Percentiles rank a stretch among this genome's conserved stretches.
phyloP scores from a whole-genome alignment of 371 early-diverging fungal species.

The Mortierella sp. region DNA sequence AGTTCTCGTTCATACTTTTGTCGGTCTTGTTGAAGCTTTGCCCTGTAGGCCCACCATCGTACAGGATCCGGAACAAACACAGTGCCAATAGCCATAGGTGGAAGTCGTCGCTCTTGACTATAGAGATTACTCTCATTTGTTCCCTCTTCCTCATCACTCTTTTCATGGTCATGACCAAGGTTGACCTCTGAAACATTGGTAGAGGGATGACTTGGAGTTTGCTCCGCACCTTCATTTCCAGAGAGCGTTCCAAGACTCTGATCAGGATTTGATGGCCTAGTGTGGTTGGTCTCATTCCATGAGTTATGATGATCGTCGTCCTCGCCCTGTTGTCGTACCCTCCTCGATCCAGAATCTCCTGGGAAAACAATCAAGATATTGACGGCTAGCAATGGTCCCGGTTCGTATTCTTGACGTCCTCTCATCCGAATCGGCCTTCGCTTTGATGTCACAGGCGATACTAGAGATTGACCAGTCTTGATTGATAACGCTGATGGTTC shows the following conservation, averaged over 20 bases:
- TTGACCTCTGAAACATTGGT: not conserved
- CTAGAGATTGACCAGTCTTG: too few species aligned
- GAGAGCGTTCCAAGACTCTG: too few species aligned
- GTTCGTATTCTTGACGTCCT: slow-evolving; percentile 46
- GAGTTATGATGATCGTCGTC: too few species aligned
- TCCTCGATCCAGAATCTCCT: slow-evolving; percentile 32
- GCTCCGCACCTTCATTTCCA: too few species aligned
- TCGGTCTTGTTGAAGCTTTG: slow-evolving; percentile 36
- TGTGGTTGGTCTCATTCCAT: too few species aligned
- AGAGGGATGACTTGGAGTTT: too few species aligned
- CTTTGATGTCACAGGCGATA: too few species aligned
- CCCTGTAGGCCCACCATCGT: slow-evolving; percentile 53
- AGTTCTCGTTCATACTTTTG: slow-evolving; percentile 29
- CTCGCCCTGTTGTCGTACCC: slow-evolving; percentile 38
- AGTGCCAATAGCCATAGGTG: slow-evolving; percentile 52
- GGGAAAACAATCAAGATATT: slow-evolving; percentile 49
- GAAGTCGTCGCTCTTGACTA: slow-evolving; percentile 34
- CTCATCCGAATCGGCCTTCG: slow-evolving; percentile 42
- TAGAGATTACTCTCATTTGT: slow-evolving; percentile 32
- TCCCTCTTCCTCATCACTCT: not conserved
- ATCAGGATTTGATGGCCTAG: too few species aligned
- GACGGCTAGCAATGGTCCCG: slow-evolving; percentile 46
- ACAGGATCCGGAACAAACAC: slow-evolving; percentile 53
- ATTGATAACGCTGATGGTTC: too few species aligned
- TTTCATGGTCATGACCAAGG: not conserved